Base-by-base conservation (phyloP, 495 filamentous ascomycete species). In the Penicillium turbatum region DNA sequence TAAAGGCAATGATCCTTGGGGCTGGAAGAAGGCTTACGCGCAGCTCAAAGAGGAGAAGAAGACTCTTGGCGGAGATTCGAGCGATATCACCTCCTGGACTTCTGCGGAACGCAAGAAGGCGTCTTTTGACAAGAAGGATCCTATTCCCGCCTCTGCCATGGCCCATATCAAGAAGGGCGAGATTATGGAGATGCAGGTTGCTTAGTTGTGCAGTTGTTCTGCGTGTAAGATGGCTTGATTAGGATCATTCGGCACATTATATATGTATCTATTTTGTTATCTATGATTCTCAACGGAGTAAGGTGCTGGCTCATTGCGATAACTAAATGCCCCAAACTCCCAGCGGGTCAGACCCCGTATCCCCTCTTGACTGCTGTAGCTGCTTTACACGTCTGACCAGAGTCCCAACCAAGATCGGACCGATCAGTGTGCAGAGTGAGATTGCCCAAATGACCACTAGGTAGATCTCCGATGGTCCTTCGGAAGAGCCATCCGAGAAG, bases 391-490 rank as follows among this genome's bases (percentile, higher is more conserved):
- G 59, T 36, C 61, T 68, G 1, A 88, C 78, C 0, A 88, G 64
- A 8, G 83, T 45, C 0, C 88, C 89, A 2, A 90, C 85, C 5
- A 72, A 72, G 1, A 90, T 62, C 0, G 88, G 88, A 0, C 88
- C 87, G n/a, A 86, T 51, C 21, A 90, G 70, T 0, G 88, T 92
- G 54, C 87, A 90, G 2, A 92, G 56, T 0, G 88, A 75, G 9
- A 90, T 86, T 1, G 86, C 89, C 88, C 87, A 92, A 0, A 84
- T 78, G 0, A 86, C 78, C 7, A 89, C 71, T 3, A 91, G 67
- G 59, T 87, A 92, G 5, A 80, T 67, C 13, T 82, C 74, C 0
- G 73, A 71, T 2, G 51, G 54, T 2, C 41, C 62, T 0, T 48
- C 37, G 1, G 61, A 57, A 0, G 61, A 36, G 5, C 55, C 53